Evolutionary conservation across 2,329 filamentous ascomycete species (phyloP), one percentile per base, ranked within the genome.

Genomic region (Cercospora janseana): DNA sequence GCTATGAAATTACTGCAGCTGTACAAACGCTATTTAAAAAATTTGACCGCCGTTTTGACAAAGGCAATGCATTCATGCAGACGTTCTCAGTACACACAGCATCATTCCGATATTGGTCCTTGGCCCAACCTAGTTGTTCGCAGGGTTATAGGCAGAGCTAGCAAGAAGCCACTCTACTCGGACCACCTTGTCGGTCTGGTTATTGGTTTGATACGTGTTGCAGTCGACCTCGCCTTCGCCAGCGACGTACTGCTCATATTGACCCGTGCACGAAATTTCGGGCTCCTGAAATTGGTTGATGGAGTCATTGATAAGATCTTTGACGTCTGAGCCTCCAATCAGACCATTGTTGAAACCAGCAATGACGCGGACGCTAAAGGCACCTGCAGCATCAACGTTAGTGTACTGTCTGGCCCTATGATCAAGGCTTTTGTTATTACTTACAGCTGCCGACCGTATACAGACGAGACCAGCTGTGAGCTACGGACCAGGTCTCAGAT

Each of bases 221-320:
- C 48, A 46, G 13, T 40, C 16, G 18, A 51, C 48, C 37, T 51
- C 48, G 24, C 48, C 48, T 42, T 51, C 41, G 6, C 41, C 26
- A 16, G 41, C 38, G 3, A 51, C 31, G 6, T 29, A 10, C 27
- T 51, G 48, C 5, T 5, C 26, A 34, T 41, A 51, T 4, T 31
- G 12, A 12, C 48, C 48, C 24, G 7, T 32, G 42, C 21, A 28
- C 4, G 48, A 40, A 4, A 45, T 18, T 15, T 29, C 10, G 4
- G 31, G 31, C 12, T 32, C 13, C 20, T 31, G 16, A 13, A 46
- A 51, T 2, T 46, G 38, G 2, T 12, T 31, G 18, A 40, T 27
- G 7, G 48, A 51, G 29, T 51, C 48, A 13, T 12, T 46, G 12
- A 51, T 15, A 1, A 51, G 42, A 16, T 51, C 48, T 1, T n/a